Evolutionary conservation across 441 rosid species (phyloP), one percentile per base, ranked within the genome.

Genomic region (Breynia disticha): DNA sequence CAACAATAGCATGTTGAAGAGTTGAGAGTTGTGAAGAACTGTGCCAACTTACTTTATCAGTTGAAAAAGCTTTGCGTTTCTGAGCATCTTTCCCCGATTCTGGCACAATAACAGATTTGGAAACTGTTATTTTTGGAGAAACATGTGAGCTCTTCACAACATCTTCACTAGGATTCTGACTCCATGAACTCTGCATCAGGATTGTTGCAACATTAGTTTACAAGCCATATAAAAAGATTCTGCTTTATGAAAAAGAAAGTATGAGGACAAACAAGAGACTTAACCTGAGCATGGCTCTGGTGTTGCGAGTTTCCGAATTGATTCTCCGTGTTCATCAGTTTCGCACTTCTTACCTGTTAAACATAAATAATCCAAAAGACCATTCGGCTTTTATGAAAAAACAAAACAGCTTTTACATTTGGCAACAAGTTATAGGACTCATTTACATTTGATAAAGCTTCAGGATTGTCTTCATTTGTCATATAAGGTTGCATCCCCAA

Each of bases 1-100:
- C 35, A 28, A 28, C 8, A 28, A 5, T 28, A 28, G 35, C 35
- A 28, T 1, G 35, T 28, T 28, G 1, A 9, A 46, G 45, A 18
- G 39, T 24, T 21, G 54, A 48, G 16, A 50, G 45, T 54, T 7
- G 11, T 43, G 48, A 44, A 51, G 57, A 37, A 50, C 44, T 46
- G 7, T 59, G 60, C 53, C 15, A 21, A 39, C 70, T 67, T 62
- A 74, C 82, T 3, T 73, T 70, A 60, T 72, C 72, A 60, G 35
- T 50, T 54, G 18, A 50, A 55, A 49, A 0, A 56, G 58, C 43
- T 65, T 52, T 69, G 41, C 18, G 52, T 55, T 54, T 77, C 21
- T 69, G 19, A 16, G 3, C 55, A 7, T 8, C 46, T 22, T 7
- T 10, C 20, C 17, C 54, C 35, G 50, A 46, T 9, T 67, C 54